phyloP scores from a whole-genome alignment of 768 basidiomycete genomes.

The Amanita phalloides region DNA sequence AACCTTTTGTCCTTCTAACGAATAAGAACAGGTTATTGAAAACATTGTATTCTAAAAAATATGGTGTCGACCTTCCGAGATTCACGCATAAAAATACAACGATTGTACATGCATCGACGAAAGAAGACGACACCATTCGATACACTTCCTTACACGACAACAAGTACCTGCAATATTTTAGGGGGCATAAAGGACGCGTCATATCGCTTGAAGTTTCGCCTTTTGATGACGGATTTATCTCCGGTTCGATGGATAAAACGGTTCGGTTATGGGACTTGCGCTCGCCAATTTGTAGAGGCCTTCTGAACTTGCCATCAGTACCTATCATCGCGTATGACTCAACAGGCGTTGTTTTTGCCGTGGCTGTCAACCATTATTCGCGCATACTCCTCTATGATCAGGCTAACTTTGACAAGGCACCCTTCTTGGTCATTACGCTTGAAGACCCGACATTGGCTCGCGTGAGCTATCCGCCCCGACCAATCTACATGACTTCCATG shows the following conservation, averaged over 20 bases:
- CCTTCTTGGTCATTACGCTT: conserved; percentile 76
- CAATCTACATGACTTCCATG: conserved; percentile 85
- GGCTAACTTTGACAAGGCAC: conserved; percentile 82
- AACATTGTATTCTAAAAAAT: conserved; percentile 87
- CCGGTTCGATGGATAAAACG: conserved; percentile 87
- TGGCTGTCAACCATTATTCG: conserved; percentile 72
- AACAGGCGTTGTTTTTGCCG: conserved; percentile 77
- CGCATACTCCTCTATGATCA: conserved; percentile 81
- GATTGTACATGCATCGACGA: conserved; percentile 87
- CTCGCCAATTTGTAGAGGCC: conserved; percentile 63
- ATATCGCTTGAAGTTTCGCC: conserved; percentile 89
- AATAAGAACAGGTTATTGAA: conserved; percentile 49
- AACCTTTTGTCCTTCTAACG: conserved; percentile 13
- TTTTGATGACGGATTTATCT: conserved; percentile 92
- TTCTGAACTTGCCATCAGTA: conserved; percentile 60
- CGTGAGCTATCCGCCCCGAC: conserved; percentile 77
- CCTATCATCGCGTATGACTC: conserved; percentile 82
- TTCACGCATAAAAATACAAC: conserved; percentile 88
- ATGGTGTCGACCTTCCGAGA: conserved; percentile 88
- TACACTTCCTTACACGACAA: conserved; percentile 96
- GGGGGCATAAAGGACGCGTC: conserved; percentile 85
- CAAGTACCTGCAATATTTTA: conserved; percentile 92
- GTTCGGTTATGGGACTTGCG: conserved; percentile 96
- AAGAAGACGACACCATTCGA: conserved; percentile 89
- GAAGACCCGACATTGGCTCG: conserved; percentile 69